Conservation (phyloP, 805 yeast species). For the Zygotorulaspora chibaensis region DNA sequence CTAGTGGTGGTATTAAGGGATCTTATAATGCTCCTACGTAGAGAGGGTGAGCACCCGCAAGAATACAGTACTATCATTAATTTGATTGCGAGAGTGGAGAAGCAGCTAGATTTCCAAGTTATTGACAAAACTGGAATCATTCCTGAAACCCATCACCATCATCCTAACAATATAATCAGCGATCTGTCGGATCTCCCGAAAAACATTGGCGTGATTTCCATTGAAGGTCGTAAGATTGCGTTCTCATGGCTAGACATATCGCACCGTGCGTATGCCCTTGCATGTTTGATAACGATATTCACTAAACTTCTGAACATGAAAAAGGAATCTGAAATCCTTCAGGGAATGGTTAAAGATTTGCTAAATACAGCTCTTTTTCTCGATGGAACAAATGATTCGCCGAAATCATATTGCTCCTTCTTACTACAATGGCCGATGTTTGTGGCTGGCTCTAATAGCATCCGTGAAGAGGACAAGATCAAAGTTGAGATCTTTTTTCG, state of each 20-base stretch:
- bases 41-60: background rate
- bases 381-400: constrained; percentile 1
- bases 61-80: constrained; percentile 1
- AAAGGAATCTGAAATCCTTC: constrained; percentile 1
- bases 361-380: constrained; percentile 2
- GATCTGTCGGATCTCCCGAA: background rate
- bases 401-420: constrained; percentile 4
- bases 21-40: constrained; percentile 2
- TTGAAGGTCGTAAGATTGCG: constrained; percentile 3
- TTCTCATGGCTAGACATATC: constrained; percentile 6
- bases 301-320: constrained; percentile 4
- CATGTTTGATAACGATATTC: constrained; percentile 5
- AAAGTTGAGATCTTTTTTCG: constrained; percentile 5
- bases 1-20: constrained; percentile 3
- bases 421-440: constrained; percentile 7
- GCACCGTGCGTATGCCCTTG: constrained; percentile 5
- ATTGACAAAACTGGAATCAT: constrained; percentile 4
- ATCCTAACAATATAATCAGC: constrained; percentile 1
- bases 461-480: constrained; percentile 1
- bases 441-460: constrained; percentile 6
- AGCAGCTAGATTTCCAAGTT: constrained; percentile 2
- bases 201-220: background rate
- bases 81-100: constrained; percentile 1
- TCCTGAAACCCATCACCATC: background rate
- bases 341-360: constrained; percentile 3